Percentiles rank a stretch among this genome's conserved stretches.
Evolutionary conservation across 768 basidiomycete species (phyloP).

Genomic region (Boletus sensibilis): DNA sequence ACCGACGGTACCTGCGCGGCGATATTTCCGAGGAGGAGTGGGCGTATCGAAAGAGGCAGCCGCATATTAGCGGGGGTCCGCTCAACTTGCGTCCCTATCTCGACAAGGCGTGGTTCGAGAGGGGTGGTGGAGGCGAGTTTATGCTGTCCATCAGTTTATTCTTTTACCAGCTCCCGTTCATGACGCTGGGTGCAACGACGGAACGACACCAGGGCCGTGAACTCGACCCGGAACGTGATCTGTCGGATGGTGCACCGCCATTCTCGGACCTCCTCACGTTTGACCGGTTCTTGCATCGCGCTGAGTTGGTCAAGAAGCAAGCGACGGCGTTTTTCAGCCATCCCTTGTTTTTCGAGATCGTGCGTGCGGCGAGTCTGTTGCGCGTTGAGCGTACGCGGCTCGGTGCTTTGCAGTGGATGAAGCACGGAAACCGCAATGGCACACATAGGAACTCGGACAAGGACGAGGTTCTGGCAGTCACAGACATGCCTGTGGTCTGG

Average conservation of each 20-base stretch:
- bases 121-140: conserved; percentile 47
- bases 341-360: conserved; percentile 49
- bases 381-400: neutral
- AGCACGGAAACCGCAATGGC: neutral
- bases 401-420: conserved; percentile 26
- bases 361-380: conserved; percentile 6
- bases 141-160: conserved; percentile 44
- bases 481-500: conserved; percentile 5
- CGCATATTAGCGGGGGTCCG: conserved; percentile 49
- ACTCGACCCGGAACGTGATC: neutral
- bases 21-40: conserved; percentile 52
- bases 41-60: conserved; percentile 48
- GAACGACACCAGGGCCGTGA: neutral
- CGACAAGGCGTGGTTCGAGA: conserved; percentile 44
- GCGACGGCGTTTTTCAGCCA: conserved; percentile 35
- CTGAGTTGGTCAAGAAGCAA: conserved; percentile 38
- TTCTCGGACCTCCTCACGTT: conserved; percentile 43
- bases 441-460: neutral
- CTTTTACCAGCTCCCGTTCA: conserved; percentile 44
- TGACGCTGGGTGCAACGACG: conserved; percentile 37
- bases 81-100: conserved; percentile 52
- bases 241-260: conserved; percentile 33
- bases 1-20: conserved; percentile 45
- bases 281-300: conserved; percentile 48
- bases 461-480: conserved; percentile 2